phyloP scores from a whole-genome alignment of 2,329 filamentous ascomycete genomes.

The Colletotrichum cereale region DNA sequence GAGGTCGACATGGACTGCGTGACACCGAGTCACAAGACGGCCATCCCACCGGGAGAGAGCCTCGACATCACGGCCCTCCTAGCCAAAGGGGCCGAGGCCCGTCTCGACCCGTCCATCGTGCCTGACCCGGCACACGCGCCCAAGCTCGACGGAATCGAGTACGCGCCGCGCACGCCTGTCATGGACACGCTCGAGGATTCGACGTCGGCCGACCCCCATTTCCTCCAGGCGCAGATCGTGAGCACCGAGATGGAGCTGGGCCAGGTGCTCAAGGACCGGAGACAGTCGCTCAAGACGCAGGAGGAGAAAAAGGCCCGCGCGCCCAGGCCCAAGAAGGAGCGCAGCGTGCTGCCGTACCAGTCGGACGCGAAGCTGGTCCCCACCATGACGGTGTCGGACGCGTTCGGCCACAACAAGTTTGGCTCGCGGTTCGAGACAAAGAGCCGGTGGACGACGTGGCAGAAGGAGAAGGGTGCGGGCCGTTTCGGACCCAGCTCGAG shows the following conservation, averaged over 20 bases:
- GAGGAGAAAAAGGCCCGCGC: slow-evolving; percentile 43
- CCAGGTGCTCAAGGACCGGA: slow-evolving; percentile 75
- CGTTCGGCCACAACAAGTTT: slow-evolving; percentile 44
- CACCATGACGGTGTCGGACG: slow-evolving; percentile 52
- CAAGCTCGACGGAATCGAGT: slow-evolving; percentile 71
- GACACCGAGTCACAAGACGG: slow-evolving; percentile 84
- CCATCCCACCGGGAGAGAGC: slow-evolving; percentile 87
- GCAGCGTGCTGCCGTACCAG: slow-evolving; percentile 52
- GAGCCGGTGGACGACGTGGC: slow-evolving; percentile 37
- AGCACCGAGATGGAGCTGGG: slow-evolving; percentile 79
- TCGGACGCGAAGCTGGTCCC: slow-evolving; percentile 51
- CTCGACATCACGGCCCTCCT: slow-evolving; percentile 86
- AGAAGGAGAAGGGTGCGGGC: slow-evolving; percentile 37
- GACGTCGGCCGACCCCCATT: slow-evolving; percentile 64
- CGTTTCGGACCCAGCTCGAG: slow-evolving; percentile 38
- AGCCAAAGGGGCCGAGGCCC: slow-evolving; percentile 75
- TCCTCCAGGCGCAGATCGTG: slow-evolving; percentile 88
- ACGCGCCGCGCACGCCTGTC: slow-evolving; percentile 79
- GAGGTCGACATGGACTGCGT: slow-evolving; percentile 98
- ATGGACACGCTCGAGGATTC: slow-evolving; percentile 77
- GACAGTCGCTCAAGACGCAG: slow-evolving; percentile 50
- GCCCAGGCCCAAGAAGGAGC: slow-evolving; percentile 28
- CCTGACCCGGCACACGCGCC: slow-evolving; percentile 68
- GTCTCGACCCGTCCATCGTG: slow-evolving; percentile 73
- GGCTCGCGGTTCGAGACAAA: slow-evolving; percentile 32